These are phyloP conservation scores for Pleurotus citrinopileatus DNA, from an alignment of 768 basidiomycete species.

Conservation along the genomic window DNA sequence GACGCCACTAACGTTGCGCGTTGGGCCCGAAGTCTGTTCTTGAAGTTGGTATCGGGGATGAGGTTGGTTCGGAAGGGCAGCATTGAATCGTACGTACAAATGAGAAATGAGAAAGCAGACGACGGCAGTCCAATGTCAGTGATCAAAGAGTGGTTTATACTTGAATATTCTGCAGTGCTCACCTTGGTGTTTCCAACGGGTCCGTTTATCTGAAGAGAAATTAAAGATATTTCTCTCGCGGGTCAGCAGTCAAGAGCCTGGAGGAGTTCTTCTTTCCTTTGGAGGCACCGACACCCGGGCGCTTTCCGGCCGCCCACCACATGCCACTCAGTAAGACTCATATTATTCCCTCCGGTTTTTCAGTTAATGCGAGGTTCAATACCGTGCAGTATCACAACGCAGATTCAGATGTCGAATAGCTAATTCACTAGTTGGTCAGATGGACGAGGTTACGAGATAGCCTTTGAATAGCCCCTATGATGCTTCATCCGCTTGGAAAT, in stretches of 20 bases:
- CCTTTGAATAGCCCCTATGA: too few relatives aligned
- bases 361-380: too few relatives aligned
- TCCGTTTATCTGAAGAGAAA: background rate
- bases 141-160: background rate
- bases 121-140: background rate
- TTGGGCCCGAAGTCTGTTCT: background rate
- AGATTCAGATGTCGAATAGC: too few relatives aligned
- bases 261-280: background rate
- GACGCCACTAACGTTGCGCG: slow-evolving; percentile 49
- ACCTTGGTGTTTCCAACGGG: background rate
- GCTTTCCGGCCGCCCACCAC: background rate
- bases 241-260: background rate
- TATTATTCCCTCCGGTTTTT: too few relatives aligned
- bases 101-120: background rate
- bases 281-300: background rate
- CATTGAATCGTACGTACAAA: background rate
- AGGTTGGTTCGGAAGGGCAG: slow-evolving; percentile 9
- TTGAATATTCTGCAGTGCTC: slow-evolving; percentile 12
- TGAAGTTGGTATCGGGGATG: slow-evolving; percentile 3
- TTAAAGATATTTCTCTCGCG: background rate
- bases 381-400: too few relatives aligned
- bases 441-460: too few relatives aligned
- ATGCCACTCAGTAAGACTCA: background rate
- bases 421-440: too few relatives aligned
- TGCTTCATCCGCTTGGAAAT: too few relatives aligned